Percentiles rank a stretch among this genome's conserved stretches.
Conservation (phyloP, 192 early-diverging fungal species). For the Radiomyces spectabilis region DNA sequence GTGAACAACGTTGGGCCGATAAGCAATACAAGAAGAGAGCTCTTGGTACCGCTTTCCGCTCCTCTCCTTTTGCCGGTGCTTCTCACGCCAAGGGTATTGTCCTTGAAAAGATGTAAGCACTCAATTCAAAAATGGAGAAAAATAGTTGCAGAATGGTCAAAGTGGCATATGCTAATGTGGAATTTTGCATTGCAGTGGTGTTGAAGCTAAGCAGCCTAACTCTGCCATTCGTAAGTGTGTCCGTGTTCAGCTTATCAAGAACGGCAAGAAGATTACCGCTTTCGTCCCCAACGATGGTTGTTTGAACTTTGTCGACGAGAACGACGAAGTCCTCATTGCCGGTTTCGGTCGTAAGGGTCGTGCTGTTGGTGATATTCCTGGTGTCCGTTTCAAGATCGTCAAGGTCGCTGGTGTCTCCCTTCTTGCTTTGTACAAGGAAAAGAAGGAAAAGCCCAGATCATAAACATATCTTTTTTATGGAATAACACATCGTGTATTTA, state of each 20-base stretch:
- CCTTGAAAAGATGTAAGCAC: conserved; percentile 98
- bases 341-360: conserved; percentile 99
- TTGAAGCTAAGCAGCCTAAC: conserved; percentile 99
- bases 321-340: conserved; percentile 99
- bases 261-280: conserved; percentile 99
- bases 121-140: not conserved
- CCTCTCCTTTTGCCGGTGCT: conserved; percentile 97
- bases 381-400: conserved; percentile 99
- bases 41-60: conserved; percentile 96
- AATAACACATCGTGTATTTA: conserved; percentile 3
- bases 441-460: conserved; percentile 99
- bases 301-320: conserved; percentile 99
- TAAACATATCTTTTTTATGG: no score
- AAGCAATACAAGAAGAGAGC: conserved; percentile 98
- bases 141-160: not conserved
- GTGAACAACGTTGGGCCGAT: conserved; percentile 98
- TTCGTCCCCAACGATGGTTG: conserved; percentile 99
- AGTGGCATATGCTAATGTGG: no score
- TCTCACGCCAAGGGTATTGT: conserved; percentile 99
- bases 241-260: conserved; percentile 99
- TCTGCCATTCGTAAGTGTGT: conserved; percentile 99
- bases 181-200: conserved; percentile 59
- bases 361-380: conserved; percentile 98
- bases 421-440: conserved; percentile 99
- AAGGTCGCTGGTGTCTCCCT: conserved; percentile 99